Conservation (phyloP, 1,139 yeast genomes). For the Magnusiomyces fungicola region DNA sequence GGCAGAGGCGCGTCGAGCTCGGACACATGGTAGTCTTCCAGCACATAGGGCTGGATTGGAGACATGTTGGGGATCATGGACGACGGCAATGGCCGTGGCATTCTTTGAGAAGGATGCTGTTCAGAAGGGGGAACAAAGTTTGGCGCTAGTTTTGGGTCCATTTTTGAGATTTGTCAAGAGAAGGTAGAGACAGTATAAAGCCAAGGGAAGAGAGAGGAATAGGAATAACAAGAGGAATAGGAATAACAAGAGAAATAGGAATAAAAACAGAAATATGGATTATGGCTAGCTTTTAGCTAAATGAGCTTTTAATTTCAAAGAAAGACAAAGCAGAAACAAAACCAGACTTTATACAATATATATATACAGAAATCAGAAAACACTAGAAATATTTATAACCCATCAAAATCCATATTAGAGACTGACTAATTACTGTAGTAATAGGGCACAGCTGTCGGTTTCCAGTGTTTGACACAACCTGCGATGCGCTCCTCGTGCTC, state of each 20-base stretch:
- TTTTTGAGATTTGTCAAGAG: too few species aligned
- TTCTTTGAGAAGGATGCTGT: slow-evolving; percentile 19
- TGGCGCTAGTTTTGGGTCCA: slow-evolving; percentile 36
- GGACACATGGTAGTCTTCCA: slow-evolving; percentile 59
- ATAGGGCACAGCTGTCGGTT: too few species aligned
- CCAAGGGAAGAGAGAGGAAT: too few species aligned
- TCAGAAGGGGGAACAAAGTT: slow-evolving; percentile 35
- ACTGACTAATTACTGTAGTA: too few species aligned
- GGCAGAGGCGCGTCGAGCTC: slow-evolving; percentile 71
- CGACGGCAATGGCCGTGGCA: slow-evolving; percentile 61
- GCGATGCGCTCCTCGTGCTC: too few species aligned
- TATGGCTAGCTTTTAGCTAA: not conserved
- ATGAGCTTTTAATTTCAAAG: not conserved
- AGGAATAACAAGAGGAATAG: not conserved
- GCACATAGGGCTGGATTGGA: slow-evolving; percentile 67
- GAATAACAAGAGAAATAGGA: not conserved
- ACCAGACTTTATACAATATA: too few species aligned
- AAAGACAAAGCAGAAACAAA: too few species aligned
- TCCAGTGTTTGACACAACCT: too few species aligned
- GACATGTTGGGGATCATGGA: slow-evolving; percentile 65
- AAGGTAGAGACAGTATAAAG: too few species aligned
- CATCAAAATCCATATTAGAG: too few species aligned
- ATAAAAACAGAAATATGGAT: not conserved
- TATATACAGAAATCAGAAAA: too few species aligned
- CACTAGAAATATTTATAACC: too few species aligned